Conservation (phyloP, 75 land plant genomes). For the Sequoiadendron giganteum region DNA sequence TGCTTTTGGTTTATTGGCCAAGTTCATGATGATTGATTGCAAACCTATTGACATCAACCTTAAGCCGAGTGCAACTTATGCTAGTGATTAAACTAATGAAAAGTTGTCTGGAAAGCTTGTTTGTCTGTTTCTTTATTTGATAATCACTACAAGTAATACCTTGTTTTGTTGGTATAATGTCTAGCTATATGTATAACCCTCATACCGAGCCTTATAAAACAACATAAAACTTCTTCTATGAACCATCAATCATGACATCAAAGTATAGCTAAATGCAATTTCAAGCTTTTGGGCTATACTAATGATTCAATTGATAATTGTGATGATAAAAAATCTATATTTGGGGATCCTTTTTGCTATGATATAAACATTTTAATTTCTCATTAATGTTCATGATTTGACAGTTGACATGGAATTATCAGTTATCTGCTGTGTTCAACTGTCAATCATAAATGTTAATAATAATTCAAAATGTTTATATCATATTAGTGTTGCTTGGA, state of each 20-base stretch:
- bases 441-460: too few relatives aligned
- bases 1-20: background rate
- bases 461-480: too few relatives aligned
- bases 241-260: background rate
- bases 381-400: too few relatives aligned
- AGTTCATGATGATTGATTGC: background rate
- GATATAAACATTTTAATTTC: too few relatives aligned
- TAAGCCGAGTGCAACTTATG: background rate
- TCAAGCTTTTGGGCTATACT: background rate
- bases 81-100: background rate
- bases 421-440: too few relatives aligned
- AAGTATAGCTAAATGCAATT: background rate
- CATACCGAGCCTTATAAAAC: background rate
- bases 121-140: background rate
- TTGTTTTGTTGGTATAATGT: background rate
- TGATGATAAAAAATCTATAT: background rate
- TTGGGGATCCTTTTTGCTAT: background rate
- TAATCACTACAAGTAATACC: background rate
- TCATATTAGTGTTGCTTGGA: too few relatives aligned
- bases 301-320: background rate
- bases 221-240: background rate
- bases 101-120: background rate
- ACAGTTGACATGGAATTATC: too few relatives aligned
- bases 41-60: background rate
- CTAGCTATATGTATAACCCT: background rate